Conservation (phyloP, 495 filamentous ascomycete species). For the Aspergillus homomorphus region DNA sequence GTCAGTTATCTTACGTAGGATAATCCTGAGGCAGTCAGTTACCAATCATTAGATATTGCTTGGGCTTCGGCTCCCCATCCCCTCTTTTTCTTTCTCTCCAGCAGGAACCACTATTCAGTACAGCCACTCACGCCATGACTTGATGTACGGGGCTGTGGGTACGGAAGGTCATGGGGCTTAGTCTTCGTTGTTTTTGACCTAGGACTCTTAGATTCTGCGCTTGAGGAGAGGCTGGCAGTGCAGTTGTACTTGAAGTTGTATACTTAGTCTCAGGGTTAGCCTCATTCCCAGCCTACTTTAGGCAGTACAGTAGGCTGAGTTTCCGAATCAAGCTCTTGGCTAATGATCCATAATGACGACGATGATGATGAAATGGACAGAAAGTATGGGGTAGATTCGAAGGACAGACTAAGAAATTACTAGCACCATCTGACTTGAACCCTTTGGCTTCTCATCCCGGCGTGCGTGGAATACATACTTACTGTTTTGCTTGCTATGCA, state of each 20-base stretch:
- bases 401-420: neutral
- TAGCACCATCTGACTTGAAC: neutral
- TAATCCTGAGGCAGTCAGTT: neutral
- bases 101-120: no score
- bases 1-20: neutral
- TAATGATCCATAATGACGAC: no score
- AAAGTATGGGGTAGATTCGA: no score
- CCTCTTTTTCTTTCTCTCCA: neutral
- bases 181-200: neutral
- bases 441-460: conserved; percentile 4
- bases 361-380: no score
- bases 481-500: neutral
- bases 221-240: no score
- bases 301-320: no score
- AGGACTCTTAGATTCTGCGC: neutral
- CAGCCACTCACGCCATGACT: conserved; percentile 14
- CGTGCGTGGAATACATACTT: no score
- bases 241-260: no score
- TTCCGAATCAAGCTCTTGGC: no score
- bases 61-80: neutral
- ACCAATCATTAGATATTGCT: neutral
- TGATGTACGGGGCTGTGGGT: conserved; percentile 17
- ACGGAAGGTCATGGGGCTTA: conserved; percentile 11
- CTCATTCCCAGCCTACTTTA: no score
- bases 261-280: no score